Evolutionary conservation across 305 asterid genomes (phyloP).

Genomic region (Fraxinus latifolia): DNA sequence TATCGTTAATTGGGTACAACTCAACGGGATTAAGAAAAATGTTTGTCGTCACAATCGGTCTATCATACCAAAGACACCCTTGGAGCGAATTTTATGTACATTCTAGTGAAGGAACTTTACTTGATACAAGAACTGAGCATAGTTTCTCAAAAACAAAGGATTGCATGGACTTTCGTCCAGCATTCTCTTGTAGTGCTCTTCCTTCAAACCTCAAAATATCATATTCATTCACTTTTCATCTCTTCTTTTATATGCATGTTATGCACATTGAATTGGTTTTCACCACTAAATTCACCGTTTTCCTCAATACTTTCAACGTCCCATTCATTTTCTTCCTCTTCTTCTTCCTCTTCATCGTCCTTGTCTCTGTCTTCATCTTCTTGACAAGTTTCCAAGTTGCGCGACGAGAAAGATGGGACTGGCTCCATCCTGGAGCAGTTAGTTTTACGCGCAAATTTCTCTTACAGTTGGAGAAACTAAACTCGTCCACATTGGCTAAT

Average conservation of each 20-base stretch:
- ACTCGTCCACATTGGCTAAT: slow-evolving; percentile 43
- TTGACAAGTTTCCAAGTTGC: slow-evolving; percentile 12
- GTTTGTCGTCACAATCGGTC: background rate
- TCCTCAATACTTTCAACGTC: background rate
- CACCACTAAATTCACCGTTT: background rate
- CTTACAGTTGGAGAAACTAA: slow-evolving; percentile 28
- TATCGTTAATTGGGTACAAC: background rate
- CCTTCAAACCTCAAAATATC: slow-evolving; percentile 30
- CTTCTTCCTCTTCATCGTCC: slow-evolving; percentile 17
- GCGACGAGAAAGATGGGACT: slow-evolving; percentile 33
- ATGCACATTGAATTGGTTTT: slow-evolving; percentile 17
- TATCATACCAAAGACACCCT: background rate
- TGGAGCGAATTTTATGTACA: background rate
- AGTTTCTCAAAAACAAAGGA: slow-evolving; percentile 69
- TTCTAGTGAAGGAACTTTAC: background rate
- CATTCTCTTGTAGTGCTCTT: slow-evolving; percentile 60
- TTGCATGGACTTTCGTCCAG: slow-evolving; percentile 63
- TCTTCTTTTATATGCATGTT: slow-evolving; percentile 25
- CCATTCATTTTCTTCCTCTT: slow-evolving; percentile 7
- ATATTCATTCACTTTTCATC: slow-evolving; percentile 21
- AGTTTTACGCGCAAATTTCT: slow-evolving; percentile 31
- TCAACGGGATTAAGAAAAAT: background rate
- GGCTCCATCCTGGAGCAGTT: background rate
- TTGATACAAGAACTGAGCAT: slow-evolving; percentile 63
- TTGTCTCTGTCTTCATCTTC: slow-evolving; percentile 40